Percentiles rank a stretch among this genome's conserved stretches.
Conservation (phyloP, 2,329 filamentous ascomycete species). For the Fusarium luffae region DNA sequence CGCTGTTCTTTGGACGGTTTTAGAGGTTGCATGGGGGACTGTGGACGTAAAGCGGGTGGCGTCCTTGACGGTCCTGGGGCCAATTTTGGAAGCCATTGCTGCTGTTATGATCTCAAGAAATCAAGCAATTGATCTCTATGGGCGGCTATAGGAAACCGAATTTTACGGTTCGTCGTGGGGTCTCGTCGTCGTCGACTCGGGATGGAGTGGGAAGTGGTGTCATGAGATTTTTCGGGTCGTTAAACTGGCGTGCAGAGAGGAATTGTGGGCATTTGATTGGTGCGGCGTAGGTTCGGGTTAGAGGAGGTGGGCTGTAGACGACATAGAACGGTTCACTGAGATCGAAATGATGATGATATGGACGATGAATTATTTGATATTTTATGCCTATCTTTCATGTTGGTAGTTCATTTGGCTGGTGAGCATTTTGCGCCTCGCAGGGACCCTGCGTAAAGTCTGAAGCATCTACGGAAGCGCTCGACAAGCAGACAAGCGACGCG, state of each 20-base stretch:
- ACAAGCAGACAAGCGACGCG: neutral
- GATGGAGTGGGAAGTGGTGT: slow-evolving; percentile 47
- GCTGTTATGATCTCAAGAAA: neutral
- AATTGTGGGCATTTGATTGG: slow-evolving; percentile 51
- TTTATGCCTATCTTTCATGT: neutral
- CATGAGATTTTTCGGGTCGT: slow-evolving; percentile 53
- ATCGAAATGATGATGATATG: slow-evolving; percentile 4
- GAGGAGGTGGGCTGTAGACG: slow-evolving; percentile 38
- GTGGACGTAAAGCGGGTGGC: slow-evolving; percentile 76
- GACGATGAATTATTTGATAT: neutral
- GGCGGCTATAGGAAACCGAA: neutral
- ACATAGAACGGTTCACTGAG: neutral
- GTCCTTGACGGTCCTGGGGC: slow-evolving; percentile 77
- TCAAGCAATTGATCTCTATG: neutral
- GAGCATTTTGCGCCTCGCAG: neutral
- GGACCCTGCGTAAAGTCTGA: neutral
- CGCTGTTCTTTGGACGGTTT: slow-evolving; percentile 55
- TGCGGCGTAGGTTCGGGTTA: slow-evolving; percentile 51
- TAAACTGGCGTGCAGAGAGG: slow-evolving; percentile 30
- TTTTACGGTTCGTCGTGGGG: slow-evolving; percentile 22
- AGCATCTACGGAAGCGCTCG: neutral
- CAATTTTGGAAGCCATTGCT: slow-evolving; percentile 58
- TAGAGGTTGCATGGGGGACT: slow-evolving; percentile 73
- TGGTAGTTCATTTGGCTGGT: neutral
- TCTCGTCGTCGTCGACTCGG: slow-evolving; percentile 29